A percentile compares a stretch with the other conserved stretches of the same genome.
Evolutionary conservation across 768 basidiomycete genomes (phyloP).

Genomic region (Leccinellum rugosiceps): DNA sequence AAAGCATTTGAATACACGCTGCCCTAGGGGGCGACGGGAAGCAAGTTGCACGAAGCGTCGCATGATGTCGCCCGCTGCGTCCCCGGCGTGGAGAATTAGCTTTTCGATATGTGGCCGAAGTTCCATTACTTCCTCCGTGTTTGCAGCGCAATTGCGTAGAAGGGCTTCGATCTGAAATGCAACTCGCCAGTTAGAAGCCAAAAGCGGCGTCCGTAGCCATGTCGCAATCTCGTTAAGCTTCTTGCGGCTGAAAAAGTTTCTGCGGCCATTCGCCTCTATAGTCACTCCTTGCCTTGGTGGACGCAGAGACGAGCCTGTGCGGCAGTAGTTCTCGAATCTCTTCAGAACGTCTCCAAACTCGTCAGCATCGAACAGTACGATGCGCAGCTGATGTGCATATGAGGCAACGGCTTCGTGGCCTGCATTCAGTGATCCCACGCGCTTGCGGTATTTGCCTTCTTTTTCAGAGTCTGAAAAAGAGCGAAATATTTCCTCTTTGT

Average conservation of each 20-base stretch:
- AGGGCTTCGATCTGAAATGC: constrained; percentile 78
- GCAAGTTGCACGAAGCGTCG: constrained; percentile 52
- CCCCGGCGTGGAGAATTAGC: constrained; percentile 35
- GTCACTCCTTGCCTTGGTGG: constrained; percentile 31
- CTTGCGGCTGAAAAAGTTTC: constrained; percentile 49
- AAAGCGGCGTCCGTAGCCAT: constrained; percentile 43
- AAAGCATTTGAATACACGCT: constrained; percentile 46
- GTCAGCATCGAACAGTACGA: constrained; percentile 51
- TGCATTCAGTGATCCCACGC: constrained; percentile 56
- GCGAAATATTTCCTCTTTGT: constrained; percentile 56
- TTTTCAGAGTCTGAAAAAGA: constrained; percentile 37
- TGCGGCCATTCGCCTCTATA: constrained; percentile 47
- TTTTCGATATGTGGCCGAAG: constrained; percentile 44
- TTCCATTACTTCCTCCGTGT: constrained; percentile 52
- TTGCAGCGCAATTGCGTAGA: constrained; percentile 58
- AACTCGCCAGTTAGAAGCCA: constrained; percentile 47
- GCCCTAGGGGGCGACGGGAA: constrained; percentile 41
- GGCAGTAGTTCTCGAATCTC: constrained; percentile 54
- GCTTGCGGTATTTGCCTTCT: constrained; percentile 46
- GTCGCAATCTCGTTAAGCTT: constrained; percentile 44
- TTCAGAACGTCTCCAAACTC: constrained; percentile 34
- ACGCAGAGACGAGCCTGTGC: constrained; percentile 41
- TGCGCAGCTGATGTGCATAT: constrained; percentile 68
- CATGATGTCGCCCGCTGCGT: constrained; percentile 47
- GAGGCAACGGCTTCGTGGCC: constrained; percentile 60